These are phyloP conservation scores for Reticulascus tulasneorum DNA, from an alignment of 2,329 filamentous ascomycete species.

Conservation along the genomic window DNA sequence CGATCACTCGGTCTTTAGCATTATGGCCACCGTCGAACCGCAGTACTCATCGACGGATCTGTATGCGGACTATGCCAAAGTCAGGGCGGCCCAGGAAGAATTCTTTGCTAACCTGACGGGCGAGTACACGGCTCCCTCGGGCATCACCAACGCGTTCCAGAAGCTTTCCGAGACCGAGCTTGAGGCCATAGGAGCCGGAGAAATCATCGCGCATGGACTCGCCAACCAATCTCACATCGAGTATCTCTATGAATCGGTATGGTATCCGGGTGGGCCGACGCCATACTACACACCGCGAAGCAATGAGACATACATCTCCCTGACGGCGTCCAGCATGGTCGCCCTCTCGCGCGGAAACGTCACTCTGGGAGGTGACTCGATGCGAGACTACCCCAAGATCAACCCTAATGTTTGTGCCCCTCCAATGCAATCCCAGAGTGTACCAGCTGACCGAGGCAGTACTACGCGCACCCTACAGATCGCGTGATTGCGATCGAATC, in stretches of 20 bases:
- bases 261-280: slow-evolving; percentile 22
- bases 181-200: slow-evolving; percentile 16
- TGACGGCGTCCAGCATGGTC: slow-evolving; percentile 20
- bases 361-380: slow-evolving; percentile 15
- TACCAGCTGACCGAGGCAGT: slow-evolving; percentile 21
- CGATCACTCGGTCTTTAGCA: slow-evolving; percentile 23
- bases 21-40: slow-evolving; percentile 19
- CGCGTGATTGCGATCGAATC: slow-evolving; percentile 26
- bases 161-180: slow-evolving; percentile 16
- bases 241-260: slow-evolving; percentile 22
- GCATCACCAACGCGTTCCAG: slow-evolving; percentile 21
- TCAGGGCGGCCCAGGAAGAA: slow-evolving; percentile 17
- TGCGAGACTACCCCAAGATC: slow-evolving; percentile 17
- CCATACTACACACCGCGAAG: slow-evolving; percentile 19
- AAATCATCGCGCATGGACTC: slow-evolving; percentile 15
- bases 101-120: slow-evolving; percentile 18
- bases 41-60: slow-evolving; percentile 20
- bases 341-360: slow-evolving; percentile 19
- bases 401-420: slow-evolving; percentile 18
- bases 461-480: slow-evolving; percentile 22
- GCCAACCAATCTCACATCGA: slow-evolving; percentile 22
- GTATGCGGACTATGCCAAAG: slow-evolving; percentile 13
- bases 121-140: slow-evolving; percentile 19
- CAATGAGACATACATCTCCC: slow-evolving; percentile 21
- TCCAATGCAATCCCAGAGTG: slow-evolving; percentile 14